Percentiles rank a stretch among this genome's conserved stretches.
These are phyloP conservation scores for Cryptosporidium sp. DNA, from an alignment of 169 alveolate species.

Conservation along the genomic window DNA sequence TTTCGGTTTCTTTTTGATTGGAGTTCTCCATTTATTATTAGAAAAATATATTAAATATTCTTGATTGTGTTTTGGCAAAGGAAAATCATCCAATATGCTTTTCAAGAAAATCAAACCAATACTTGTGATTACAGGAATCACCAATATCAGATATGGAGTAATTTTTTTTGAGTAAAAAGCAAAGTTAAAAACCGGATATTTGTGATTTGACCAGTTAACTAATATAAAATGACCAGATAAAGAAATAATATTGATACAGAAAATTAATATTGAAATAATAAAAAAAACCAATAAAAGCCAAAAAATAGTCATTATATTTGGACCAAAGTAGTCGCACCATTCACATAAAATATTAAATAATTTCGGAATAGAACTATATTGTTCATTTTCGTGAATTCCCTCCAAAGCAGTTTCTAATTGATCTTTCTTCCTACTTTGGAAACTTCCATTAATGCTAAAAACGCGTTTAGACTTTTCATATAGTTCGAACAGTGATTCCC, in stretches of 20 bases:
- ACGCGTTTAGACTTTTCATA: constrained; percentile 42
- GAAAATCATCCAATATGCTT: constrained; percentile 60
- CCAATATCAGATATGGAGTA: constrained; percentile 43
- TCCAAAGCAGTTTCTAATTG: neutral
- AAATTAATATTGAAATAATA: constrained; percentile 16
- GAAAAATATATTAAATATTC: constrained; percentile 48
- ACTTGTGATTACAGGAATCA: constrained; percentile 33
- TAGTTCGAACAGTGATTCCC: constrained; percentile 68
- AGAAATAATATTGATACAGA: constrained; percentile 8
- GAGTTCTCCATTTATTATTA: constrained; percentile 31
- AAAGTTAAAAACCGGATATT: neutral
- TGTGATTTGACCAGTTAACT: neutral
- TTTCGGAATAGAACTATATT: constrained; percentile 52
- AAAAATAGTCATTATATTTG: constrained; percentile 43
- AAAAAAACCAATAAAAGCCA: constrained; percentile 41
- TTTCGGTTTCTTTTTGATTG: neutral
- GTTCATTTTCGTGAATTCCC: constrained; percentile 40
- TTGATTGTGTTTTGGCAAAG: constrained; percentile 55
- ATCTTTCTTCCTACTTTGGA: constrained; percentile 4
- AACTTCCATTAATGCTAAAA: neutral
- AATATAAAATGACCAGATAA: neutral
- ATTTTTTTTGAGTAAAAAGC: neutral
- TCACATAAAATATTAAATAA: constrained; percentile 61
- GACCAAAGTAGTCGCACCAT: constrained; percentile 75
- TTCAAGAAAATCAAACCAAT: constrained; percentile 55